Conservation (phyloP, 805 yeast species). For the Millerozyma acaciae region DNA sequence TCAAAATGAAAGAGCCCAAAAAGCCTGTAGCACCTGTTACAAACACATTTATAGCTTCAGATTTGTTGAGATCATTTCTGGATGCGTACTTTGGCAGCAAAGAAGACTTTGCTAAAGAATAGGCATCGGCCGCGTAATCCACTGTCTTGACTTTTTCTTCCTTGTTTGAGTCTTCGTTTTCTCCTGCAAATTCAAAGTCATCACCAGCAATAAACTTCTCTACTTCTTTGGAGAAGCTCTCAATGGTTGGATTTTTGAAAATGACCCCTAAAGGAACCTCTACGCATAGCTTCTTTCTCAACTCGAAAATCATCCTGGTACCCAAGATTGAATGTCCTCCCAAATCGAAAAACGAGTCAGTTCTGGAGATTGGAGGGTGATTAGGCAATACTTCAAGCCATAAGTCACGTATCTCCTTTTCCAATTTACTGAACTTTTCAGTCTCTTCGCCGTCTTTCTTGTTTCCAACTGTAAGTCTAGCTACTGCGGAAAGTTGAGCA, state of each 20-base stretch:
- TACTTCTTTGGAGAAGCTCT: constrained; percentile 71
- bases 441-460: constrained; percentile 41
- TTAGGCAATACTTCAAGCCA: constrained; percentile 87
- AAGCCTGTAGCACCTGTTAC: constrained; percentile 97
- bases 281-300: constrained; percentile 71
- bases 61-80: constrained; percentile 30
- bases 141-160: constrained; percentile 29
- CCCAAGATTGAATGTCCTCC: constrained; percentile 98
- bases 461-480: constrained; percentile 41
- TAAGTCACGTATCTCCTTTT: constrained; percentile 67
- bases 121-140: constrained; percentile 72
- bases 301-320: constrained; percentile 91
- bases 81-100: constrained; percentile 47
- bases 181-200: constrained; percentile 39
- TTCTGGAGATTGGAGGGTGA: constrained; percentile 72
- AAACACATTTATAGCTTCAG: constrained; percentile 55
- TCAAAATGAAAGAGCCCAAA: constrained; percentile 83
- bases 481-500: constrained; percentile 76
- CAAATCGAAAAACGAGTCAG: constrained; percentile 90
- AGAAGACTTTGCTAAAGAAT: constrained; percentile 37
- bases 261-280: constrained; percentile 88
- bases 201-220: constrained; percentile 52
- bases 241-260: constrained; percentile 84
- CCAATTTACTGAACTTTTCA: constrained; percentile 54
- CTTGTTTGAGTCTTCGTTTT: constrained; percentile 20